Evolutionary conservation across 2,329 filamentous ascomycete genomes (phyloP).

Genomic region (Pyrenophora teres): DNA sequence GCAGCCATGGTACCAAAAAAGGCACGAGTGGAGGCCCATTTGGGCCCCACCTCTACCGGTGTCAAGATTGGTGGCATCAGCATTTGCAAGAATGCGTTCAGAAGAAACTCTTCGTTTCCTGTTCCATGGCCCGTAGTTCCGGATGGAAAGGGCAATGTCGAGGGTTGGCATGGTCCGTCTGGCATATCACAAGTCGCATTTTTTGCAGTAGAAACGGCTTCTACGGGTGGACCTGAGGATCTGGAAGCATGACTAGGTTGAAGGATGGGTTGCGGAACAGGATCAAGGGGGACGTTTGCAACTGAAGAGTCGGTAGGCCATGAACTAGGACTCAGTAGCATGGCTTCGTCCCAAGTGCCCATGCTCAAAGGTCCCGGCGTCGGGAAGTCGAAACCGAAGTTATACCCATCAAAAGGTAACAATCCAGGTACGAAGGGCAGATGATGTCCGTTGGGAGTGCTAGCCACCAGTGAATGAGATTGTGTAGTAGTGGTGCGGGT

Average conservation of each 20-base stretch:
- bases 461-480: conserved; percentile 22
- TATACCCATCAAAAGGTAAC: conserved; percentile 25
- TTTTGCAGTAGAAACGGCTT: conserved; percentile 10
- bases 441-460: conserved; percentile 18
- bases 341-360: conserved; percentile 39
- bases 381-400: conserved; percentile 33
- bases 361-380: conserved; percentile 27
- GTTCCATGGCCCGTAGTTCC: conserved; percentile 25
- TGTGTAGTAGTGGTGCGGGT: conserved; percentile 21
- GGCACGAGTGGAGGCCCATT: conserved; percentile 57
- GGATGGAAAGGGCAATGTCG: conserved; percentile 38
- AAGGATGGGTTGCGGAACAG: conserved; percentile 28
- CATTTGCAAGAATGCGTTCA: conserved; percentile 57
- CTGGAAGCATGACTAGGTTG: conserved; percentile 11
- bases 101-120: conserved; percentile 46
- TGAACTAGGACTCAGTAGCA: conserved; percentile 39
- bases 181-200: conserved; percentile 19
- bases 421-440: conserved; percentile 18
- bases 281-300: conserved; percentile 17
- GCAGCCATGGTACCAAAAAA: conserved; percentile 56
- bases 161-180: conserved; percentile 27
- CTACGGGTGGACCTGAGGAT: conserved; percentile 15
- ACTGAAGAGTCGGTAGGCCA: conserved; percentile 33
- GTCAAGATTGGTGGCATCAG: conserved; percentile 59
- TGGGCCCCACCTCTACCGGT: conserved; percentile 57